These are phyloP conservation scores for Wickerhamomyces ciferrii DNA, from an alignment of 805 yeast genomes.

Conservation along the genomic window DNA sequence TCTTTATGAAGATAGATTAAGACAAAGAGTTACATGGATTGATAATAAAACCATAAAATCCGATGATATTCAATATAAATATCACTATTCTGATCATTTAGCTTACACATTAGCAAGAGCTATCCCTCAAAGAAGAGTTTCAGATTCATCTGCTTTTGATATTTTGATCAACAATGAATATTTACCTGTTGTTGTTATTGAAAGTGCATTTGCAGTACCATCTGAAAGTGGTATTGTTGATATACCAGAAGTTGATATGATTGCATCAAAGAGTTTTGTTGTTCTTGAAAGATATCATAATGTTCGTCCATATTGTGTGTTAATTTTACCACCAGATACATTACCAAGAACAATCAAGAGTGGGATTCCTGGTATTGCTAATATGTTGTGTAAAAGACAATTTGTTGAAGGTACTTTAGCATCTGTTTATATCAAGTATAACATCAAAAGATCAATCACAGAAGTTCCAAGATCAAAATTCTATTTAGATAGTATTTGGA, in stretches of 20 bases:
- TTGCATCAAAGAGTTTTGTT: constrained; percentile 41
- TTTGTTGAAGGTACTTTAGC: constrained; percentile 75
- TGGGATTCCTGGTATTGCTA: constrained; percentile 91
- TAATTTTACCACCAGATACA: constrained; percentile 74
- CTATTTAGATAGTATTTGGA: constrained; percentile 79
- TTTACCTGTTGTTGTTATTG: constrained; percentile 81
- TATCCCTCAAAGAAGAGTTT: constrained; percentile 59
- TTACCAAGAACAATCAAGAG: constrained; percentile 80
- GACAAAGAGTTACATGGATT: constrained; percentile 68
- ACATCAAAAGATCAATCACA: constrained; percentile 55
- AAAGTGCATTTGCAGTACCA: constrained; percentile 51
- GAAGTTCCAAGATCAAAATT: constrained; percentile 73
- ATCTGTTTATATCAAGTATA: constrained; percentile 81
- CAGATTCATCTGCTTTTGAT: constrained; percentile 91
- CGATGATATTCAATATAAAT: constrained; percentile 32
- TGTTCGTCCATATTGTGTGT: constrained; percentile 74
- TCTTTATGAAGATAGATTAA: constrained; percentile 82
- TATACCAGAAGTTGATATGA: constrained; percentile 38
- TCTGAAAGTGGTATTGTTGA: constrained; percentile 24
- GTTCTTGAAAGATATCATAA: constrained; percentile 54
- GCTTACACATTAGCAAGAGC: constrained; percentile 79
- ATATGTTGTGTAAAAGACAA: constrained; percentile 72
- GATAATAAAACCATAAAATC: constrained; percentile 36
- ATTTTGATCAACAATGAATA: constrained; percentile 67
- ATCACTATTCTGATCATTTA: constrained; percentile 84